A percentile compares a stretch with the other conserved stretches of the same genome.
These are phyloP conservation scores for Xylariaceae sp. DNA, from an alignment of 2,329 filamentous ascomycete genomes.

Conservation along the genomic window DNA sequence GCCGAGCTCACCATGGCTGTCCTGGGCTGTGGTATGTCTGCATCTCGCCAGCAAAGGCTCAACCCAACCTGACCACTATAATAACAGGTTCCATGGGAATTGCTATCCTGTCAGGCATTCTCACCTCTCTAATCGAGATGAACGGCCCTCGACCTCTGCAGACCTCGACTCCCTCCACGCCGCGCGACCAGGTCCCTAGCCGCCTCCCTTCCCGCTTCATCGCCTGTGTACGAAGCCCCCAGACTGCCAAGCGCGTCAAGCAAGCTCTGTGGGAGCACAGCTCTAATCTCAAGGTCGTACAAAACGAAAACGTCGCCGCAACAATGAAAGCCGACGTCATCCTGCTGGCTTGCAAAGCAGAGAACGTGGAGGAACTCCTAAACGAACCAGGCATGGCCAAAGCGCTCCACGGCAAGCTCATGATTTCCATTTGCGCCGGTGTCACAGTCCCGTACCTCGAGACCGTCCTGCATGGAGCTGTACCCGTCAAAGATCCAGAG, in stretches of 20 bases:
- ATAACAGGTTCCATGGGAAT: constrained; percentile 75
- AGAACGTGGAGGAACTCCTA: constrained; percentile 68
- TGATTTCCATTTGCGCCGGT: constrained; percentile 80
- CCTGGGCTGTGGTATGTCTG: constrained; percentile 70
- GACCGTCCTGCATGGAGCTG: constrained; percentile 56
- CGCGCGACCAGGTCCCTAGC: constrained; percentile 48
- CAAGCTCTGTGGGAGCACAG: constrained; percentile 63
- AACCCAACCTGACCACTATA: neutral
- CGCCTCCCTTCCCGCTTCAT: constrained; percentile 73
- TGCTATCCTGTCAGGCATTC: constrained; percentile 77
- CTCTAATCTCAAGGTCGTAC: constrained; percentile 61
- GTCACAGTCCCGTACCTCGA: constrained; percentile 69
- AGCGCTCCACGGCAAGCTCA: constrained; percentile 73
- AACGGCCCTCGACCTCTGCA: constrained; percentile 46
- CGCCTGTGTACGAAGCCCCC: constrained; percentile 71
- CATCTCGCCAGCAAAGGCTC: neutral
- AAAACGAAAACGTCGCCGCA: constrained; percentile 69
- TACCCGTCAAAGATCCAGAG: constrained; percentile 45
- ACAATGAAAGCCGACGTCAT: constrained; percentile 69
- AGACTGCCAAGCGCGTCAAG: constrained; percentile 67
- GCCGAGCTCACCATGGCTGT: constrained; percentile 70
- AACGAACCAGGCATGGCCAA: constrained; percentile 64
- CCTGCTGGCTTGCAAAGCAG: constrained; percentile 77
- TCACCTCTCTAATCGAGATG: constrained; percentile 63
- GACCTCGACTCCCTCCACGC: constrained; percentile 40